Evolutionary conservation across 176 grass and related monocot species (phyloP).

Genomic region (Avena sativa): DNA sequence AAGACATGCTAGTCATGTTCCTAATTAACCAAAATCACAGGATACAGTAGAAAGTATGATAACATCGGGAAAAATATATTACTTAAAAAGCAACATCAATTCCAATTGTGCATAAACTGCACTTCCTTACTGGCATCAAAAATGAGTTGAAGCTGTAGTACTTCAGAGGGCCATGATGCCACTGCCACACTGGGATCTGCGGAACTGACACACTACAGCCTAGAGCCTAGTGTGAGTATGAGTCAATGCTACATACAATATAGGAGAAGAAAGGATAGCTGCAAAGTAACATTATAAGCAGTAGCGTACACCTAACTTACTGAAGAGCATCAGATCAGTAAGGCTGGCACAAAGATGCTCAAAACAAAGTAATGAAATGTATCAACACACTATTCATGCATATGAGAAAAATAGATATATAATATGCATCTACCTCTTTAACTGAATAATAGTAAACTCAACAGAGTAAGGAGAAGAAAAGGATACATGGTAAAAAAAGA

Average conservation of each 20-base stretch:
- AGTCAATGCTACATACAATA: conserved; percentile 24
- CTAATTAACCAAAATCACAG: neutral
- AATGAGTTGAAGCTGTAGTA: conserved; percentile 13
- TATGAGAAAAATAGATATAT: conserved; percentile 1
- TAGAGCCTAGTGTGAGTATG: conserved; percentile 17
- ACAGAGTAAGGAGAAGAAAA: conserved; percentile 15
- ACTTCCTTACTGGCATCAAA: neutral
- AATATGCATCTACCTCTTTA: neutral
- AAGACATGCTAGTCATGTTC: neutral
- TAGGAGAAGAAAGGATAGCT: neutral
- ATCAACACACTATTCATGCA: neutral
- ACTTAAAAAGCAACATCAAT: conserved; percentile 10
- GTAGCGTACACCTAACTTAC: neutral
- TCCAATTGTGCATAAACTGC: neutral
- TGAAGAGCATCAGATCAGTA: conserved; percentile 11
- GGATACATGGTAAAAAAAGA: conserved; percentile 9
- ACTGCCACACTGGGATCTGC: conserved; percentile 23
- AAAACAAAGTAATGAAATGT: conserved; percentile 29
- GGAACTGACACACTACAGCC: neutral
- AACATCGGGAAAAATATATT: neutral
- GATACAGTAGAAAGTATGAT: conserved; percentile 2
- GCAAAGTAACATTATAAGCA: conserved; percentile 27
- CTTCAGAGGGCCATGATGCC: conserved; percentile 2
- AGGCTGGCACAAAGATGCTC: conserved; percentile 14
- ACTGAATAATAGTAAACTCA: neutral